A percentile compares a stretch with the other conserved stretches of the same genome.
phyloP scores from a whole-genome alignment of 2,329 filamentous ascomycete genomes.

The Paecilomyces sp. region DNA sequence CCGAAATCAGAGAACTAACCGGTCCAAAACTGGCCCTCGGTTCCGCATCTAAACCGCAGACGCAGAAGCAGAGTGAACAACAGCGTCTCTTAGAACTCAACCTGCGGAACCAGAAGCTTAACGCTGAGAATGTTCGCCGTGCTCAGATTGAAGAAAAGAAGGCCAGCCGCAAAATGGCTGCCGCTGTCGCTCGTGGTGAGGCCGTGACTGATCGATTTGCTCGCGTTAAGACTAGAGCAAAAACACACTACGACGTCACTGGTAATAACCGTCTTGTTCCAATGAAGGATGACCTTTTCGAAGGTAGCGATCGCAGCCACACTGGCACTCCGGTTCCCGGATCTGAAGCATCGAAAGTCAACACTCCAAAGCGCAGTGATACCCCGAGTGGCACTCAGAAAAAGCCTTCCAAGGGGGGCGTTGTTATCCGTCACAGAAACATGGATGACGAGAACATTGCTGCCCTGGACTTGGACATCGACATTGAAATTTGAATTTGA shows the following conservation, averaged over 20 bases:
- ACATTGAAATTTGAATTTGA: conserved; percentile 65
- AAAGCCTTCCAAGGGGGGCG: conserved; percentile 39
- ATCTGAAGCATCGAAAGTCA: conserved; percentile 43
- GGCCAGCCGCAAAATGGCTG: conserved; percentile 53
- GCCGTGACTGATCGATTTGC: conserved; percentile 47
- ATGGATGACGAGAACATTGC: conserved; percentile 93
- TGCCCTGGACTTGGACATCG: conserved; percentile 80
- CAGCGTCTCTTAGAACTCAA: conserved; percentile 81
- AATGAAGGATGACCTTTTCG: conserved; percentile 39
- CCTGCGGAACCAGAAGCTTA: conserved; percentile 71
- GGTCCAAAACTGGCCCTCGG: conserved; percentile 65
- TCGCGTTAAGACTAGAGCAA: conserved; percentile 59
- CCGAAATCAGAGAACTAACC: conserved; percentile 39
- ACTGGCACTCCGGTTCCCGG: conserved; percentile 45
- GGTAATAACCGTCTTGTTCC: conserved; percentile 30
- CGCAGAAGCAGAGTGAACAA: conserved; percentile 57
- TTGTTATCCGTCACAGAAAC: conserved; percentile 67
- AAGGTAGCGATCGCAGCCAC: conserved; percentile 38
- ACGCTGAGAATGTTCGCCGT: conserved; percentile 83
- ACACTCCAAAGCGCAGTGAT: conserved; percentile 45
- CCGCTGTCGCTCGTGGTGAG: conserved; percentile 58
- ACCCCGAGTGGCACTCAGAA: conserved; percentile 20
- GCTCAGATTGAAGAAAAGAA: conserved; percentile 78
- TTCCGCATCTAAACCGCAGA: conserved; percentile 53
- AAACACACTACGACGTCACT: conserved; percentile 60